Percentiles rank a stretch among this genome's conserved stretches.
These are phyloP conservation scores for Fusarium veterinarium DNA, from an alignment of 2,329 filamentous ascomycete genomes.

Conservation along the genomic window DNA sequence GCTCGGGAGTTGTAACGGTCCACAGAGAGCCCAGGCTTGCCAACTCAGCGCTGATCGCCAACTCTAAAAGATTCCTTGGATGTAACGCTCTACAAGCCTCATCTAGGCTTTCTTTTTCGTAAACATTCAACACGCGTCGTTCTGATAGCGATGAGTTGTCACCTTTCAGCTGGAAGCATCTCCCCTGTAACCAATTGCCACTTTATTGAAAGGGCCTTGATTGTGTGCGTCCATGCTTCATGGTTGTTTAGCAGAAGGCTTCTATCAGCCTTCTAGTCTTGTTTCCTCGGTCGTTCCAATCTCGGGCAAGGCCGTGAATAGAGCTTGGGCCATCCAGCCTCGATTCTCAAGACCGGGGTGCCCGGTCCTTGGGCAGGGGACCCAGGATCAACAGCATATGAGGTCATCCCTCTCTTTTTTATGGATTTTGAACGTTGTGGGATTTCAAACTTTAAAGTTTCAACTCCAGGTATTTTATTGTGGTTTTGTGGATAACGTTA, in stretches of 20 bases:
- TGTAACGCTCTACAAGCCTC: background rate
- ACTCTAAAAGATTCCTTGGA: slow-evolving; percentile 24
- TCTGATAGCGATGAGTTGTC: slow-evolving; percentile 15
- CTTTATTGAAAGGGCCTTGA: slow-evolving; percentile 9
- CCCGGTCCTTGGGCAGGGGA: slow-evolving; percentile 16
- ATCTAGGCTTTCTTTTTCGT: background rate
- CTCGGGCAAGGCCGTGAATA: slow-evolving; percentile 42
- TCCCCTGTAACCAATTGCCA: slow-evolving; percentile 4
- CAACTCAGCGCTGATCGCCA: slow-evolving; percentile 35
- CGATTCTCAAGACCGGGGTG: slow-evolving; percentile 27
- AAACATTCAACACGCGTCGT: slow-evolving; percentile 19
- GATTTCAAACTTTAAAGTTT: slow-evolving; percentile 5
- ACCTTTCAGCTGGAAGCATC: slow-evolving; percentile 20
- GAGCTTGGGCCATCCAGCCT: slow-evolving; percentile 11
- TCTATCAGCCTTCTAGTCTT: slow-evolving; percentile 26
- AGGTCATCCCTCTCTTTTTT: slow-evolving; percentile 37
- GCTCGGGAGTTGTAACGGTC: slow-evolving; percentile 18
- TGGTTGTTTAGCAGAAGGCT: slow-evolving; percentile 25
- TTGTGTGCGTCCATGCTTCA: slow-evolving; percentile 12
- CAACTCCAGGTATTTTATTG: background rate
- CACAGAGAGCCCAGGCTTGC: slow-evolving; percentile 8
- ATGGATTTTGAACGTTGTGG: slow-evolving; percentile 1
- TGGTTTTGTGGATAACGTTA: background rate
- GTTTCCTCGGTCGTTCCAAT: slow-evolving; percentile 17
- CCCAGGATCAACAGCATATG: slow-evolving; percentile 23